Evolutionary conservation across 2,329 filamentous ascomycete genomes (phyloP).

Genomic region (Dactylonectria macrodidyma): DNA sequence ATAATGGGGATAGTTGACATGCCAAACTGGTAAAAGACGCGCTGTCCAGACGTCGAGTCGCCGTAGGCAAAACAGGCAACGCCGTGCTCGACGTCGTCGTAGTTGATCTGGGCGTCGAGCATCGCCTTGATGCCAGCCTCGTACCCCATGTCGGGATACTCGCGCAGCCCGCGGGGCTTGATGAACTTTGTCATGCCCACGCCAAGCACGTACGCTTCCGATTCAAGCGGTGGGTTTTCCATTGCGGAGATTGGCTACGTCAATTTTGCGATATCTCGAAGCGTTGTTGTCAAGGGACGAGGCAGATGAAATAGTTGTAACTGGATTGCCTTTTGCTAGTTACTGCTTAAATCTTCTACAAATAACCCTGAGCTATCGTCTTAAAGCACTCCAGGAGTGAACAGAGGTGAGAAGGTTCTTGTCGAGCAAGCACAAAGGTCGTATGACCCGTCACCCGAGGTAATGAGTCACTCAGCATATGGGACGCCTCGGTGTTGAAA

Average conservation of each 20-base stretch:
- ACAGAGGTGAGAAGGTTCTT: too few relatives aligned
- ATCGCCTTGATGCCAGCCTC: constrained; percentile 92
- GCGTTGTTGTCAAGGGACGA: too few relatives aligned
- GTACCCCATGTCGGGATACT: constrained; percentile 94
- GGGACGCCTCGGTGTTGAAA: too few relatives aligned
- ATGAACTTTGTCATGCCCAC: constrained; percentile 99
- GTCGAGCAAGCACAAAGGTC: too few relatives aligned
- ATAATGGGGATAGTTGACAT: constrained; percentile 97
- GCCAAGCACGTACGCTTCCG: constrained; percentile 84
- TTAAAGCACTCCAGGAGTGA: too few relatives aligned
- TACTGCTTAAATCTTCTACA: too few relatives aligned
- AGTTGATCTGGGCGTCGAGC: constrained; percentile 91
- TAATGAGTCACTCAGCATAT: too few relatives aligned
- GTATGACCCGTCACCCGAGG: too few relatives aligned
- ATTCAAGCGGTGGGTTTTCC: neutral
- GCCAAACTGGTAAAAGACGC: constrained; percentile 98
- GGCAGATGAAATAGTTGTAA: too few relatives aligned
- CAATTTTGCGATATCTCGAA: neutral
- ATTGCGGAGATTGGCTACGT: neutral
- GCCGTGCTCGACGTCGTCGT: constrained; percentile 95
- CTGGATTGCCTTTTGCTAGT: too few relatives aligned
- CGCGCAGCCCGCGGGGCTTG: constrained; percentile 93
- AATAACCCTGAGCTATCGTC: too few relatives aligned
- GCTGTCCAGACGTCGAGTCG: constrained; percentile 93
- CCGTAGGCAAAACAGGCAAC: constrained; percentile 98